These are phyloP conservation scores for Closterium sp. DNA, from an alignment of 139 green algal species.

Conservation along the genomic window DNA sequence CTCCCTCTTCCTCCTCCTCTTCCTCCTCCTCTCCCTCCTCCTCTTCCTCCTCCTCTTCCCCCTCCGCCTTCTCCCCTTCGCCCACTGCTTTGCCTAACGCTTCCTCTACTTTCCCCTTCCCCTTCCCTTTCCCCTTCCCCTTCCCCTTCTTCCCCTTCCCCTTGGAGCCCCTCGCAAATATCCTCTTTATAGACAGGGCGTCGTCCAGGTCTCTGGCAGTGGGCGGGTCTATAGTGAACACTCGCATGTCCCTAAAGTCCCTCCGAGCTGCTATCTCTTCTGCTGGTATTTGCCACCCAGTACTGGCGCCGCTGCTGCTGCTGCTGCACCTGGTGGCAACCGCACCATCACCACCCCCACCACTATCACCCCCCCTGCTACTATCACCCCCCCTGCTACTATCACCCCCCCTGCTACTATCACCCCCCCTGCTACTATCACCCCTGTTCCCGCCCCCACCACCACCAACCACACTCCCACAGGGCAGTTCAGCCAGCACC, in stretches of 20 bases:
- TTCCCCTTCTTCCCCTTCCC: neutral
- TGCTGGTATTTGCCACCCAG: neutral
- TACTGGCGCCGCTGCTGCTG: neutral
- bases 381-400: neutral
- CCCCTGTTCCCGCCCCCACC: neutral
- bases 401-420: neutral
- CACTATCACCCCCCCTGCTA: neutral
- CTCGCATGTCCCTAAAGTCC: constrained; percentile 68
- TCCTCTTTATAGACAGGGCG: neutral
- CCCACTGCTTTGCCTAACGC: too few species aligned
- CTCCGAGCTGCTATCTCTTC: constrained; percentile 63
- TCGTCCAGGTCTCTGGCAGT: neutral
- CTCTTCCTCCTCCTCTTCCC: neutral
- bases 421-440: neutral
- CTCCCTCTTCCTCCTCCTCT: neutral
- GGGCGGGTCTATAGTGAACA: constrained; percentile 8
- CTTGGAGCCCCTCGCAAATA: neutral
- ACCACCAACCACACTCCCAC: too few species aligned
- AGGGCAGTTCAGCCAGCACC: constrained; percentile 80
- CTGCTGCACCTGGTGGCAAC: neutral
- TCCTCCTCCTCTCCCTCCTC: neutral
- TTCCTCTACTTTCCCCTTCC: neutral
- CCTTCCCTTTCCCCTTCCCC: neutral
- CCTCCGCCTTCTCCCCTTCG: neutral
- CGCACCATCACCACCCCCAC: too few species aligned